Base-by-base conservation (phyloP, 2,329 filamentous ascomycete species). In the Catunica adiposa region DNA sequence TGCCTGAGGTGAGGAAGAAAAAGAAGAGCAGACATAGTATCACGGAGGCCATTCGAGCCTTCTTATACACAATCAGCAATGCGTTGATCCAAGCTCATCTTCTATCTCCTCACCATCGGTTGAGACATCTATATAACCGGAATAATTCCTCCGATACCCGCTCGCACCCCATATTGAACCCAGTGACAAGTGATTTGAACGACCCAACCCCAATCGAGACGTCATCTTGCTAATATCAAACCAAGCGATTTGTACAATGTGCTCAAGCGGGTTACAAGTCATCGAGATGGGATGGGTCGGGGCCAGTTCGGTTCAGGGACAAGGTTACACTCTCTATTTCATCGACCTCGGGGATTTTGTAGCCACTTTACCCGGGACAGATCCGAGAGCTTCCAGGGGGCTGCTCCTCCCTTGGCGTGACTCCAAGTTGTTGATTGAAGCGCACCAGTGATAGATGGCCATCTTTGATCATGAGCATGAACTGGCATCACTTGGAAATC, bases 231-330 rank as follows among this genome's bases (percentile, higher is more conserved):
- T 11, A 34, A 34, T 34, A 34, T 34, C 29, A 34, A 34, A 34
- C 29, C 29, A 34, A 5, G 29, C 29, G 29, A 5, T 34, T 34
- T 11, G 5, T 11, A 34, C 29, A 2, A n/a, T 22, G 20, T n/a
- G 44, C 1, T 48, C 44, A 48, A 48, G 44, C 44, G 44, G 44
- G 44, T 48, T 48, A 48, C 44, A 48, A 22, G 26, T 44, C 20
- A 8, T 22, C n/a, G 20, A 3, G 15, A 44, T 44, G 6, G 15
- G 15, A n/a, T 22, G 20, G 15, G 3, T 17, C 40, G 20, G 17
- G 40, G 8, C 40, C 4, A 11, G 37, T 38, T 38, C 37, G 37
- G n/a, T 8, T 5, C 9, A 17, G 40, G 40, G 40, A 22, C 22
- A 25, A 20, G 44, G 20, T 48, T 48, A 7, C 20, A 48, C 15